These are phyloP conservation scores for Annulohypoxylon maeteangense DNA, from an alignment of 495 filamentous ascomycete genomes.

Conservation along the genomic window DNA sequence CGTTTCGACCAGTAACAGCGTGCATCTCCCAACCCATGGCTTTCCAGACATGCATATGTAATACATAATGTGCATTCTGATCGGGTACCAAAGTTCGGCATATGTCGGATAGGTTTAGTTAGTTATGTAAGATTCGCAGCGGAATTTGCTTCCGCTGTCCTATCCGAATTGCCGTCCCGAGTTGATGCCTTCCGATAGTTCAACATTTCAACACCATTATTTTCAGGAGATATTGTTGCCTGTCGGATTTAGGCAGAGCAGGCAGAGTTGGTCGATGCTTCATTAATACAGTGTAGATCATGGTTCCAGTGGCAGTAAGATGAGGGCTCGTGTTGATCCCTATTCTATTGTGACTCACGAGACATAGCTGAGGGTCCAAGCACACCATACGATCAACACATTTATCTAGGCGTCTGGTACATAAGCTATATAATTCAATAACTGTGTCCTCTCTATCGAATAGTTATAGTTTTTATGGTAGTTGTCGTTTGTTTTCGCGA, in stretches of 20 bases:
- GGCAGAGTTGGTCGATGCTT: not conserved
- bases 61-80: not conserved
- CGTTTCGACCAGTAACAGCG: not conserved
- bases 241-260: not conserved
- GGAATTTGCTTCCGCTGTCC: not conserved
- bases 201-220: not conserved
- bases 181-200: not conserved
- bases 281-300: constrained; percentile 3
- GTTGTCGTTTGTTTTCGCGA: not conserved
- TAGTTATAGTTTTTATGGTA: not conserved
- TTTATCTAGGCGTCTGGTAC: not conserved
- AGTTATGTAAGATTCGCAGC: not conserved
- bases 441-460: not conserved
- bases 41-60: not conserved
- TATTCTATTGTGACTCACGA: constrained; percentile 4
- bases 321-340: not conserved
- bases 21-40: not conserved
- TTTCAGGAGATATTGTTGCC: not conserved
- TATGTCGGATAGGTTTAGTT: not conserved
- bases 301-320: not conserved
- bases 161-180: not conserved
- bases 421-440: not conserved
- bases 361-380: no score
- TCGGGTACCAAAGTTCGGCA: not conserved
- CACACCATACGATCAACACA: not conserved